Conservation (phyloP, 2,329 filamentous ascomycete genomes). For the Alternaria longipes region DNA sequence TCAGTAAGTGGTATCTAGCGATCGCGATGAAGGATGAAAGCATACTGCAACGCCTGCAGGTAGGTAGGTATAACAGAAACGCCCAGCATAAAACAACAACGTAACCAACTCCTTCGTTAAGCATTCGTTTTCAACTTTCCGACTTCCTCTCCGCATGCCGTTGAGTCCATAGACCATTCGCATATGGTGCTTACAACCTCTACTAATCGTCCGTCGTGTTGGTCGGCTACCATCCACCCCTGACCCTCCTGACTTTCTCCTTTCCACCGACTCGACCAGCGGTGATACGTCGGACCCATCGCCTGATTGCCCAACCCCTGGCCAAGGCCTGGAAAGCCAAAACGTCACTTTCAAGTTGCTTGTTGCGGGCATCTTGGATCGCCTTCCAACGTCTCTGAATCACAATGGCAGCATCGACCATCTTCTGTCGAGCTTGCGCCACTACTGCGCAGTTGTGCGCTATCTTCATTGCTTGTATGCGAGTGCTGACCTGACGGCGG, state of each 20-base stretch:
- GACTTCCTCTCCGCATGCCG: not conserved
- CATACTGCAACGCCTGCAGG: conserved; percentile 1
- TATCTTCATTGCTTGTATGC: conserved; percentile 53
- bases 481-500: conserved; percentile 41
- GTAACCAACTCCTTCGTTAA: not conserved
- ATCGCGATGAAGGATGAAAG: conserved; percentile 1
- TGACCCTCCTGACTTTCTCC: conserved; percentile 46
- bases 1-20: conserved; percentile 3
- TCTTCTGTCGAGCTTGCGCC: conserved; percentile 54
- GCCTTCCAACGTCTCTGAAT: conserved; percentile 57
- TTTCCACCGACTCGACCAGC: conserved; percentile 41
- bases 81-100: not conserved
- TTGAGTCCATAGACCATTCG: not conserved
- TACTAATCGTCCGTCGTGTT: not conserved
- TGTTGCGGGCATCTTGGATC: conserved; percentile 49
- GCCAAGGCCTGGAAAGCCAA: conserved; percentile 55
- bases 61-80: not conserved
- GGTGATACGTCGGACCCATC: conserved; percentile 39
- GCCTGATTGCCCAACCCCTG: conserved; percentile 53
- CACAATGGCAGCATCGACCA: conserved; percentile 54
- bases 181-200: not conserved
- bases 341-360: conserved; percentile 50
- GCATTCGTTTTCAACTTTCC: not conserved
- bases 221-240: conserved; percentile 47
- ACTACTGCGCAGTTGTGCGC: conserved; percentile 59